Percentiles rank a stretch among this genome's conserved stretches.
phyloP scores from a whole-genome alignment of 768 basidiomycete species.

The Suillus tomentosus region DNA sequence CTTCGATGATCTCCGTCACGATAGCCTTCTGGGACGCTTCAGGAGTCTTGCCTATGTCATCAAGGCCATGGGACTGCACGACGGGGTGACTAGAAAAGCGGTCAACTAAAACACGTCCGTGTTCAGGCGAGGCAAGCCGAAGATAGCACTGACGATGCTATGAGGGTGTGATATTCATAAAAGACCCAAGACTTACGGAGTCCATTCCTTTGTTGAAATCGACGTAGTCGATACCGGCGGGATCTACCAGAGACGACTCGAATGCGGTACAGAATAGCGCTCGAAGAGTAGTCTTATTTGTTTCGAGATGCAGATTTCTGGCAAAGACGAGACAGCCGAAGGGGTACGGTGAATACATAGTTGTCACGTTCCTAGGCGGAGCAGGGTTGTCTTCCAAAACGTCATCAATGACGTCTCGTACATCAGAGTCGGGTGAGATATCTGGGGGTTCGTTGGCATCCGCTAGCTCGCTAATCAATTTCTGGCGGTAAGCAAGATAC shows the following conservation, averaged over 20 bases:
- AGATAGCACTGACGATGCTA: slow-evolving; percentile 62
- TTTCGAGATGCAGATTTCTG: slow-evolving; percentile 68
- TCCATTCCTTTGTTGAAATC: slow-evolving; percentile 81
- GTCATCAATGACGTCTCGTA: neutral
- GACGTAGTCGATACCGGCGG: slow-evolving; percentile 66
- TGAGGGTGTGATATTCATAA: neutral
- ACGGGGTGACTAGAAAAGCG: slow-evolving; percentile 43
- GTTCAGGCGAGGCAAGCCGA: slow-evolving; percentile 56
- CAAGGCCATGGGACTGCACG: slow-evolving; percentile 55
- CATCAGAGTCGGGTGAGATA: neutral
- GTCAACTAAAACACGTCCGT: slow-evolving; percentile 46
- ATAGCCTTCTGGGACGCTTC: slow-evolving; percentile 35
- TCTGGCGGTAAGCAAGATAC: slow-evolving; percentile 63
- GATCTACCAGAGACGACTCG: slow-evolving; percentile 8
- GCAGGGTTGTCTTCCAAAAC: neutral
- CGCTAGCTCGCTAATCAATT: slow-evolving; percentile 51
- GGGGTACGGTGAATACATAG: slow-evolving; percentile 50
- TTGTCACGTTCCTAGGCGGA: slow-evolving; percentile 15
- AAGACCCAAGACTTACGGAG: slow-evolving; percentile 44
- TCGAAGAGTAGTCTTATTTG: slow-evolving; percentile 81
- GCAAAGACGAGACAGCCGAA: slow-evolving; percentile 68
- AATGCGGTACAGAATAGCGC: slow-evolving; percentile 53
- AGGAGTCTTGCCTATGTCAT: slow-evolving; percentile 44
- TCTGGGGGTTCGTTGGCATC: slow-evolving; percentile 8
- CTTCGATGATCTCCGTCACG: slow-evolving; percentile 56